Percentiles rank a stretch among this genome's conserved stretches.
These are phyloP conservation scores for Podaxis mareebaensis DNA, from an alignment of 768 basidiomycete genomes.

Conservation along the genomic window DNA sequence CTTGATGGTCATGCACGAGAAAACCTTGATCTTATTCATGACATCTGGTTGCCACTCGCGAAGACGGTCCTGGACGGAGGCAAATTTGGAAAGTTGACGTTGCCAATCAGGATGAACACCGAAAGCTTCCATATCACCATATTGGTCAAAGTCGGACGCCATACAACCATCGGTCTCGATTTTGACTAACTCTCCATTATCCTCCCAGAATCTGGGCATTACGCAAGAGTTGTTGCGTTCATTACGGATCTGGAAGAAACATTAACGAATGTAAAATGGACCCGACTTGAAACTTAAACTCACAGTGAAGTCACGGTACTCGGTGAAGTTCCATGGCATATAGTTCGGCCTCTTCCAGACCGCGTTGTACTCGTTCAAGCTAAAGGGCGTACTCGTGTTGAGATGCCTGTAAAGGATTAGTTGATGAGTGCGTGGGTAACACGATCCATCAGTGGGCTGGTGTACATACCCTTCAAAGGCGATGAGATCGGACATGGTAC, in stretches of 20 bases:
- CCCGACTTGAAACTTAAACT: conserved; percentile 22
- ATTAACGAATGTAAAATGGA: conserved; percentile 8
- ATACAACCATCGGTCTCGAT: conserved; percentile 71
- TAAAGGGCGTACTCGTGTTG: conserved; percentile 82
- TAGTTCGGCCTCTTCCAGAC: conserved; percentile 76
- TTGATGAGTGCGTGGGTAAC: background rate
- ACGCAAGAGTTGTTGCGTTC: conserved; percentile 71
- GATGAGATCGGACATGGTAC: conserved; percentile 87
- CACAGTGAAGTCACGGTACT: conserved; percentile 83
- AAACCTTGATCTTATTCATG: conserved; percentile 72
- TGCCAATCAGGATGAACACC: conserved; percentile 95
- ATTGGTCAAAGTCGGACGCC: conserved; percentile 89
- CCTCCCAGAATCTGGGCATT: conserved; percentile 79
- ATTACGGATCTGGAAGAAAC: conserved; percentile 55
- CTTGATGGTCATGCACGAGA: conserved; percentile 84
- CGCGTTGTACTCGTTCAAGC: conserved; percentile 67
- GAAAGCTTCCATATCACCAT: conserved; percentile 96
- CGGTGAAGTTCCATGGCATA: conserved; percentile 82
- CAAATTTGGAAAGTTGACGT: conserved; percentile 93
- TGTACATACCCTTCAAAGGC: conserved; percentile 71
- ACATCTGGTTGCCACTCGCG: conserved; percentile 87
- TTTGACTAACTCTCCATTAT: conserved; percentile 66
- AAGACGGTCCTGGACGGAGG: conserved; percentile 94
- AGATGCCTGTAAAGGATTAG: conserved; percentile 50
- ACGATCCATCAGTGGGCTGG: conserved; percentile 11